Evolutionary conservation across 495 filamentous ascomycete genomes (phyloP).

Genomic region (Hypoxylon subgilvum): DNA sequence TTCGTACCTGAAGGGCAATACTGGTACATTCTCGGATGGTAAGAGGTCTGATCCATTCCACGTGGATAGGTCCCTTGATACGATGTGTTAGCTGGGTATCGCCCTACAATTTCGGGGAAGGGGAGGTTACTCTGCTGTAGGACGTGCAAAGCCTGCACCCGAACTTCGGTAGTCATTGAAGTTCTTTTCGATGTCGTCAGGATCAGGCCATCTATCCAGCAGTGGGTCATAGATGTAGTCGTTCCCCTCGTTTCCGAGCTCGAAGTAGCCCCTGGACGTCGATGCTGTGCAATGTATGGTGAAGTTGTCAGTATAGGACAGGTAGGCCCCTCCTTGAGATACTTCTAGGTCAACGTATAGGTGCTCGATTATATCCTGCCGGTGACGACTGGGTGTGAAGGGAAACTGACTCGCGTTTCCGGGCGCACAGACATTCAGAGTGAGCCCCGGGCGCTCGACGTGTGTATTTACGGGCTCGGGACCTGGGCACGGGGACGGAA

Average conservation of each 20-base stretch:
- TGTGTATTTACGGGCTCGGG: not conserved
- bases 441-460: not conserved
- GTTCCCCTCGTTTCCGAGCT: conserved; percentile 3
- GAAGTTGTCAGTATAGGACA: not conserved
- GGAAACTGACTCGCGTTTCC: conserved; percentile 4
- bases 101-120: no score
- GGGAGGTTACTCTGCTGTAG: conserved; percentile 1
- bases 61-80: not conserved
- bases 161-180: not conserved
- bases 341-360: conserved; percentile 7
- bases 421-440: not conserved
- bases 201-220: conserved; percentile 7
- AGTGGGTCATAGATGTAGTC: not conserved
- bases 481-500: not conserved
- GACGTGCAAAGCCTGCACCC: not conserved
- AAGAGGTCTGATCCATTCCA: not conserved
- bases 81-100: not conserved
- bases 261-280: conserved; percentile 1
- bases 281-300: conserved; percentile 1
- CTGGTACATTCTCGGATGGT: not conserved
- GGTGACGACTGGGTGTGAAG: conserved; percentile 2
- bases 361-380: conserved; percentile 1
- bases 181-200: not conserved
- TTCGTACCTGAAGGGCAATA: not conserved
- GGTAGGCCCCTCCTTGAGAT: not conserved